Evolutionary conservation across 2,329 filamentous ascomycete genomes (phyloP).

Genomic region (Aureobasidium uvarum): DNA sequence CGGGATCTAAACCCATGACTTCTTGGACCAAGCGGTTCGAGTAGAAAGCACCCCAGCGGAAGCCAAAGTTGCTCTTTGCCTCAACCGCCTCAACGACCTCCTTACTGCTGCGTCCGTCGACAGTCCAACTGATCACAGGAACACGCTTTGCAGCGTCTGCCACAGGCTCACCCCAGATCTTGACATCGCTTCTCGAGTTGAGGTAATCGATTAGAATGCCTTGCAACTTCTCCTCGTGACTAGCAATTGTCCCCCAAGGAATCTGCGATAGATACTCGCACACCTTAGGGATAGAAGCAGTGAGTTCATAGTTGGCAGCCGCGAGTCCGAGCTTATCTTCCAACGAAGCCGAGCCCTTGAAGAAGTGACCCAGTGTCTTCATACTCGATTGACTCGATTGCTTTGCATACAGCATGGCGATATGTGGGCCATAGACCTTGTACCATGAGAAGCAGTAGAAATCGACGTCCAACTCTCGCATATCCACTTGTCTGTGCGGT

Average conservation of each 20-base stretch:
- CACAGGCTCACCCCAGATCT: slow-evolving; percentile 58
- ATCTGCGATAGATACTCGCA: slow-evolving; percentile 51
- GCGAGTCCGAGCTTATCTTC: slow-evolving; percentile 68
- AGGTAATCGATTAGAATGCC: slow-evolving; percentile 60
- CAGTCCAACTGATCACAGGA: slow-evolving; percentile 65
- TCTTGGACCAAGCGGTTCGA: slow-evolving; percentile 61
- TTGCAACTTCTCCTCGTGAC: slow-evolving; percentile 63
- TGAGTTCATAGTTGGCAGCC: slow-evolving; percentile 68
- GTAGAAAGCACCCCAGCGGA: slow-evolving; percentile 69
- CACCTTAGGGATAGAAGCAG: slow-evolving; percentile 61
- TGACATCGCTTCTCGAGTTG: slow-evolving; percentile 51
- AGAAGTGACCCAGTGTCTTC: slow-evolving; percentile 63
- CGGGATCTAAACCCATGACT: slow-evolving; percentile 54
- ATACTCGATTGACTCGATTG: slow-evolving; percentile 56
- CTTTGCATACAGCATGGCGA: slow-evolving; percentile 67
- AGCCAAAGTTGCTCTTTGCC: slow-evolving; percentile 57
- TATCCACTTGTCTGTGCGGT: slow-evolving; percentile 68
- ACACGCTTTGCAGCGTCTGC: slow-evolving; percentile 54
- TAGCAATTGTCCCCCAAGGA: slow-evolving; percentile 53
- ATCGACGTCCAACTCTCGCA: slow-evolving; percentile 66
- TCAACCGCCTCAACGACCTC: slow-evolving; percentile 63
- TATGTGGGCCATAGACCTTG: slow-evolving; percentile 75
- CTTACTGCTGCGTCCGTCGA: slow-evolving; percentile 57
- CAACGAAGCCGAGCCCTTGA: slow-evolving; percentile 59
- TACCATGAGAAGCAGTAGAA: slow-evolving; percentile 81